These are phyloP conservation scores for Malassezia equina DNA, from an alignment of 1,284 basidiomycete genomes.

Conservation along the genomic window DNA sequence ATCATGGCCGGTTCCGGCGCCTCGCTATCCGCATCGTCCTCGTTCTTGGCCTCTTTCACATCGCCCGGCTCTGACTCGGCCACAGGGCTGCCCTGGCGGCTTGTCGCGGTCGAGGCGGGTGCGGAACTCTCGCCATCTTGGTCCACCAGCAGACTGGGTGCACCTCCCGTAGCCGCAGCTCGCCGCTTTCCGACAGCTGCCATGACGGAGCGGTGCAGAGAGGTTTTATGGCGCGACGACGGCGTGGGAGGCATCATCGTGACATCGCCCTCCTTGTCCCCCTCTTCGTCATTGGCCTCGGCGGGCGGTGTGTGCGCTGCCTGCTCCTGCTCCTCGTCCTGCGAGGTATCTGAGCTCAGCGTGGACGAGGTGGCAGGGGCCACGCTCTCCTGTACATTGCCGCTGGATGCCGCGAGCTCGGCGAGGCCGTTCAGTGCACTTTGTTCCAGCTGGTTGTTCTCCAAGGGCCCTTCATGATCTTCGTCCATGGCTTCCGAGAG, in stretches of 20 bases:
- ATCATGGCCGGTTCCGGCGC: background rate
- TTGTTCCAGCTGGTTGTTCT: background rate
- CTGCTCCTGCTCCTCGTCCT: constrained; percentile 22
- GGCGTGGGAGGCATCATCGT: background rate
- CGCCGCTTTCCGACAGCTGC: constrained; percentile 27
- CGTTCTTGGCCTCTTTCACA: constrained; percentile 1
- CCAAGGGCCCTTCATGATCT: background rate
- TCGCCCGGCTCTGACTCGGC: constrained; percentile 1
- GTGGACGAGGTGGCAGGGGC: background rate
- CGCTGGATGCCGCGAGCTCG: constrained; percentile 25
- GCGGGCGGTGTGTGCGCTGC: constrained; percentile 4
- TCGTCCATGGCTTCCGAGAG: constrained; percentile 6
- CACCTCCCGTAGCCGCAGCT: constrained; percentile 35
- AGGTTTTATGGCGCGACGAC: background rate
- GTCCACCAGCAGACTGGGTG: constrained; percentile 30
- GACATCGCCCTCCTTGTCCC: constrained; percentile 20
- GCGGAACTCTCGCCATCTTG: constrained; percentile 25
- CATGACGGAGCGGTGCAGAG: constrained; percentile 10
- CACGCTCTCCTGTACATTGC: background rate
- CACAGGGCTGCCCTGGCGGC: constrained; percentile 24
- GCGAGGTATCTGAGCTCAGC: constrained; percentile 18
- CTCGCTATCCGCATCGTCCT: constrained; percentile 5
- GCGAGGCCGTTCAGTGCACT: constrained; percentile 34
- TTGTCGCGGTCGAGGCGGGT: constrained; percentile 26
- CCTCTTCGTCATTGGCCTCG: constrained; percentile 20